Evolutionary conservation across 805 yeast species (phyloP).

Genomic region (Kazachstania bromeliacearum): DNA sequence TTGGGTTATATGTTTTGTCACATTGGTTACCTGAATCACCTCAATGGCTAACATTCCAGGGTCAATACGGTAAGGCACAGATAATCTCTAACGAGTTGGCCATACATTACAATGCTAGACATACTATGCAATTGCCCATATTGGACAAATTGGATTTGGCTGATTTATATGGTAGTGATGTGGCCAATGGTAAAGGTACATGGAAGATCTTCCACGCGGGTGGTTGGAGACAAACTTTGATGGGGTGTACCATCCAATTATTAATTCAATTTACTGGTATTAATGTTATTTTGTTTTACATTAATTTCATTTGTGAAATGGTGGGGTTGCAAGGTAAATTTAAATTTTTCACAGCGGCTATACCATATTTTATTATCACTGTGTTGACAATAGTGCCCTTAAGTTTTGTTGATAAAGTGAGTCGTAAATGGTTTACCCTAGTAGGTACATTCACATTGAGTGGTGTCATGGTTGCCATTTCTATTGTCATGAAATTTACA

Average conservation of each 20-base stretch:
- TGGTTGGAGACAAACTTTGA: slow-evolving; percentile 30
- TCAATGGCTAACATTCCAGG: slow-evolving; percentile 39
- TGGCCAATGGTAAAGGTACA: slow-evolving; percentile 3
- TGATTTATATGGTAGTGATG: slow-evolving; percentile 8
- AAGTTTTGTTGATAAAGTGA: slow-evolving; percentile 33
- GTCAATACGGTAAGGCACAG: slow-evolving; percentile 33
- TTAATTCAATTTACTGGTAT: slow-evolving; percentile 40
- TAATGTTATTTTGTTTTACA: slow-evolving; percentile 36
- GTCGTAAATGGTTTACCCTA: slow-evolving; percentile 39
- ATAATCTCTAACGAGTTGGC: slow-evolving; percentile 28
- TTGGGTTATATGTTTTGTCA: slow-evolving; percentile 7
- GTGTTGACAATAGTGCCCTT: slow-evolving; percentile 38
- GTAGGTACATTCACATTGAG: slow-evolving; percentile 36
- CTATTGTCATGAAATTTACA: slow-evolving; percentile 29
- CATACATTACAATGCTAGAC: slow-evolving; percentile 9
- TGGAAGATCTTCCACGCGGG: slow-evolving; percentile 28
- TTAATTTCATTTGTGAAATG: slow-evolving; percentile 39
- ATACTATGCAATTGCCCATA: slow-evolving; percentile 3
- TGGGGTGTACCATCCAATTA: slow-evolving; percentile 34
- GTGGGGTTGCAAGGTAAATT: slow-evolving; percentile 34
- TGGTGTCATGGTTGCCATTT: slow-evolving; percentile 29
- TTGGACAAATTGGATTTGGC: slow-evolving; percentile 15
- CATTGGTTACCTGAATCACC: slow-evolving; percentile 42
- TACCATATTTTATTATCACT: slow-evolving; percentile 34
- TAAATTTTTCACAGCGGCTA: slow-evolving; percentile 30